Evolutionary conservation across 2,329 filamentous ascomycete genomes (phyloP).

Genomic region (Emmonsia crescens): DNA sequence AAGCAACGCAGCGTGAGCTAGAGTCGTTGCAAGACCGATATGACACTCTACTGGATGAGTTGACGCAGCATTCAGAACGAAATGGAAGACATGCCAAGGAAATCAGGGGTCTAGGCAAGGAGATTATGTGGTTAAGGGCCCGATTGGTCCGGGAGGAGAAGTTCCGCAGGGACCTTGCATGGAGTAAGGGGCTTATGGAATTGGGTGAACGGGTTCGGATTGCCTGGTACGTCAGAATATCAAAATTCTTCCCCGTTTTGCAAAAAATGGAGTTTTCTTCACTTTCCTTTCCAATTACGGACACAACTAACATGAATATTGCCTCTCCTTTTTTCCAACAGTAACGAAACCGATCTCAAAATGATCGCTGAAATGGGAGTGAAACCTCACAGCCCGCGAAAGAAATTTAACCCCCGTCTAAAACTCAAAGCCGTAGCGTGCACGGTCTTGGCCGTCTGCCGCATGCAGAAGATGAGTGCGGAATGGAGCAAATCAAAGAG

Average conservation of each 20-base stretch:
- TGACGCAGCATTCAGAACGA: conserved; percentile 24
- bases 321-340: conserved; percentile 32
- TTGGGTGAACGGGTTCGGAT: conserved; percentile 54
- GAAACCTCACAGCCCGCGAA: conserved; percentile 28
- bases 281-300: not conserved
- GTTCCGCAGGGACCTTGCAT: conserved; percentile 69
- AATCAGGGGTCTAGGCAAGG: conserved; percentile 71
- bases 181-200: conserved; percentile 78
- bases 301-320: not conserved
- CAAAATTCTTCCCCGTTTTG: not conserved
- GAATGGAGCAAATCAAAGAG: conserved; percentile 36
- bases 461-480: conserved; percentile 35
- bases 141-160: conserved; percentile 68
- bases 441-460: conserved; percentile 33
- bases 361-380: conserved; percentile 78
- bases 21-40: conserved; percentile 48
- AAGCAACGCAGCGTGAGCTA: conserved; percentile 31
- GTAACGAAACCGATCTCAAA: conserved; percentile 82
- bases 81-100: conserved; percentile 46
- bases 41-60: conserved; percentile 48
- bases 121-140: conserved; percentile 84
- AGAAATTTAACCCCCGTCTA: conserved; percentile 24
- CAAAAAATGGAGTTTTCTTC: not conserved
- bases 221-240: conserved; percentile 67
- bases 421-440: conserved; percentile 35